Conservation (phyloP, 2,329 filamentous ascomycete genomes). For the Alternaria burnsii region DNA sequence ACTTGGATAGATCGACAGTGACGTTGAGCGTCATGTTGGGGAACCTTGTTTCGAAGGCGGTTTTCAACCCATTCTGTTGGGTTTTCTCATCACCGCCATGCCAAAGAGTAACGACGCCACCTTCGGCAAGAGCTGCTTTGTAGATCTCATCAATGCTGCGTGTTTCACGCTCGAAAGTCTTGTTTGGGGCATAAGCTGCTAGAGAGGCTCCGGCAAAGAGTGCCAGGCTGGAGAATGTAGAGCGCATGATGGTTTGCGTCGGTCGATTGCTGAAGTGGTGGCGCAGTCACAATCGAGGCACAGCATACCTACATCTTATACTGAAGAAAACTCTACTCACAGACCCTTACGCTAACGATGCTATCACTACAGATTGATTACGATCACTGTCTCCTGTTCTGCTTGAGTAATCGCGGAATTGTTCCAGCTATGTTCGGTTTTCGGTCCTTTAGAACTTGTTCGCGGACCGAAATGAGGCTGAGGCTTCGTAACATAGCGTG, state of each 20-base stretch:
- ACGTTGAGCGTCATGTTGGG: slow-evolving; percentile 62
- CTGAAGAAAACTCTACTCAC: not conserved
- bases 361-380: not conserved
- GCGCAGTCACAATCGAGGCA: not conserved
- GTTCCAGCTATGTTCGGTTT: not conserved
- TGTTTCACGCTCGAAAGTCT: slow-evolving; percentile 47
- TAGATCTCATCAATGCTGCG: slow-evolving; percentile 62
- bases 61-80: slow-evolving; percentile 54
- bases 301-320: slow-evolving; percentile 1
- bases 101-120: slow-evolving; percentile 57
- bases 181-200: not conserved
- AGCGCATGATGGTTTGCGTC: slow-evolving; percentile 6
- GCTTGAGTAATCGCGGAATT: not conserved
- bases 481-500: not conserved
- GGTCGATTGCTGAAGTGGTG: not conserved
- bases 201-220: slow-evolving; percentile 2
- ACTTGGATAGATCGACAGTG: slow-evolving; percentile 66
- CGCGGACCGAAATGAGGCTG: not conserved
- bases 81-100: slow-evolving; percentile 59
- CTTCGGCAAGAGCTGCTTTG: slow-evolving; percentile 59
- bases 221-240: slow-evolving; percentile 4
- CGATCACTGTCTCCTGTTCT: not conserved
- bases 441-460: slow-evolving; percentile 3
- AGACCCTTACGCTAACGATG: not conserved
- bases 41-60: slow-evolving; percentile 58